Evolutionary conservation across 2,329 filamentous ascomycete genomes (phyloP).

Genomic region (Neodidymelliopsis sp.): DNA sequence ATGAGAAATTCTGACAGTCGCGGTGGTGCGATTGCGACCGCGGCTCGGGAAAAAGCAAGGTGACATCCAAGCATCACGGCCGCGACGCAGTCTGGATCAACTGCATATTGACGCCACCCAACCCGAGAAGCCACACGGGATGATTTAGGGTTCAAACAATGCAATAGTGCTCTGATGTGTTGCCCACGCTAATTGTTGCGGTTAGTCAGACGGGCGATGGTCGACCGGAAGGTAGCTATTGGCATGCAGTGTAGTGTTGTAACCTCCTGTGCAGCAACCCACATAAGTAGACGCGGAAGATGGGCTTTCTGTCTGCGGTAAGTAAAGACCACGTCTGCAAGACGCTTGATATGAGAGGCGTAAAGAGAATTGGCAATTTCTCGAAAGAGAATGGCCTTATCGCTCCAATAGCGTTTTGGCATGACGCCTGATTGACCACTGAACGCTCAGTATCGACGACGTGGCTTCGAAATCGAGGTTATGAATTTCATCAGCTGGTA

Average conservation of each 20-base stretch:
- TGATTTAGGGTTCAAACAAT: neutral
- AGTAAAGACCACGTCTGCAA: too few relatives aligned
- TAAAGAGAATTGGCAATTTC: too few relatives aligned
- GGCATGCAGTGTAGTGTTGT: neutral
- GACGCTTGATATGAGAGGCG: too few relatives aligned
- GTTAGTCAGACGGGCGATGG: neutral
- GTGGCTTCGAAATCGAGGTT: neutral
- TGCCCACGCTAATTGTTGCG: neutral
- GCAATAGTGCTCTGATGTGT: neutral
- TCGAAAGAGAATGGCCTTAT: too few relatives aligned
- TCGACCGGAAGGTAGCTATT: neutral
- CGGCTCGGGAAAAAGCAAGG: conserved; percentile 11
- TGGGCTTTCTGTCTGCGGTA: too few relatives aligned
- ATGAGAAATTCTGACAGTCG: neutral
- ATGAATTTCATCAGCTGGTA: conserved; percentile 1
- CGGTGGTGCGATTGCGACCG: neutral
- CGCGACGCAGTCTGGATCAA: conserved; percentile 1
- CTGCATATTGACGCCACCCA: conserved; percentile 1
- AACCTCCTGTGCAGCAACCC: too few relatives aligned
- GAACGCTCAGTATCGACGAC: conserved; percentile 1
- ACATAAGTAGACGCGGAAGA: too few relatives aligned
- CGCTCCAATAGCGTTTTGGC: neutral
- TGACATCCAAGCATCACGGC: neutral
- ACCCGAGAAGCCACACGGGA: neutral
- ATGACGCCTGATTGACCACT: neutral